Percentiles rank a stretch among this genome's conserved stretches.
Evolutionary conservation across 202 grass and related monocot species (phyloP).

Genomic region (Dendrocalamus latiflorus): DNA sequence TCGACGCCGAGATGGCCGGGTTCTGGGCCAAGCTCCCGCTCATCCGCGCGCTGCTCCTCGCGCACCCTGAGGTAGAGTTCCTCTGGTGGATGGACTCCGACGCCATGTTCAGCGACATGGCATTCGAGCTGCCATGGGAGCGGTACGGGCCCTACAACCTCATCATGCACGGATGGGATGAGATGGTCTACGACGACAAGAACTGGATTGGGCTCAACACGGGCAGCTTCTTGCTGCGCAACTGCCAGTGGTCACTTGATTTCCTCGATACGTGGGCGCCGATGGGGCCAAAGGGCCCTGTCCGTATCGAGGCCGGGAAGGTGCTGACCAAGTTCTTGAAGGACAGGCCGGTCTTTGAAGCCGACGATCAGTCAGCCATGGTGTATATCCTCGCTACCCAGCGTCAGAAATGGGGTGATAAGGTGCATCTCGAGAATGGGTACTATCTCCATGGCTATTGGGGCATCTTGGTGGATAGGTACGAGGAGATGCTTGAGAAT

Average conservation of each 20-base stretch:
- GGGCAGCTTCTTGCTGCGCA: too few relatives aligned
- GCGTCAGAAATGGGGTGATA: slow-evolving; percentile 76
- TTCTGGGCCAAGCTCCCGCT: slow-evolving; percentile 99
- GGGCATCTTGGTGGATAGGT: slow-evolving; percentile 93
- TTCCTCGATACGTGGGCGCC: too few relatives aligned
- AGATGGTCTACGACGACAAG: too few relatives aligned
- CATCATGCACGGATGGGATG: slow-evolving; percentile 88
- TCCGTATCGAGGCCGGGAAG: slow-evolving; percentile 72
- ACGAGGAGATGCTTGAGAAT: slow-evolving; percentile 95
- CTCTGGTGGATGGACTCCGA: slow-evolving; percentile 99
- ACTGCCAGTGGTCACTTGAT: too few relatives aligned
- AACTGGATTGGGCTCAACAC: too few relatives aligned
- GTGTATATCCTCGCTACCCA: slow-evolving; percentile 90
- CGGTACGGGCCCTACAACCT: slow-evolving; percentile 75
- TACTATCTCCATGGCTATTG: slow-evolving; percentile 99
- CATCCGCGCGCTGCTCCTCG: slow-evolving; percentile 80
- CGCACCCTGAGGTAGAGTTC: slow-evolving; percentile 92
- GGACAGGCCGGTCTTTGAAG: slow-evolving; percentile 93
- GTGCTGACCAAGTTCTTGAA: slow-evolving; percentile 78
- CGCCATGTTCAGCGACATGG: slow-evolving; percentile 98
- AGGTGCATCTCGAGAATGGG: slow-evolving; percentile 87
- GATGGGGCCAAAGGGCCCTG: too few relatives aligned
- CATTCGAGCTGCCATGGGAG: slow-evolving; percentile 93
- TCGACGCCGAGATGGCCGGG: slow-evolving; percentile 86
- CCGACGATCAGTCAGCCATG: too few relatives aligned